phyloP scores from a whole-genome alignment of 805 yeast species.

The Lachancea cidri region DNA sequence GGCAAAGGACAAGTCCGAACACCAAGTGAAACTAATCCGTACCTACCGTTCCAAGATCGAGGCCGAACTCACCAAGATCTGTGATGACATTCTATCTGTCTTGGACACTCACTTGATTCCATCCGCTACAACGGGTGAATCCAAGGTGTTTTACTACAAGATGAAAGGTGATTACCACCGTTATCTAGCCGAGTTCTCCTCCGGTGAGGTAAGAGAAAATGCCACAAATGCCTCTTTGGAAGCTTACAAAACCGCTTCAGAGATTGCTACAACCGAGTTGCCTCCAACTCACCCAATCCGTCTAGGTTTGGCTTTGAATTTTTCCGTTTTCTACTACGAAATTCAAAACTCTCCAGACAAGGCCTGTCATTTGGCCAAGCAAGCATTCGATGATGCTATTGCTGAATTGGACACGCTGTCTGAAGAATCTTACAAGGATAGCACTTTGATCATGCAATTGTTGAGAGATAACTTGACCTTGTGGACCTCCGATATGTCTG shows the following conservation, averaged over 20 bases:
- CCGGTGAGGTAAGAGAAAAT: constrained; percentile 83
- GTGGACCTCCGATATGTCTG: constrained; percentile 95
- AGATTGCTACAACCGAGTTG: constrained; percentile 92
- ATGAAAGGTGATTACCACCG: constrained; percentile 99
- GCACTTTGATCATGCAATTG: constrained; percentile 97
- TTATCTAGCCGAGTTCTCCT: constrained; percentile 95
- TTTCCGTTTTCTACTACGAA: constrained; percentile 97
- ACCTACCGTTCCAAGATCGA: constrained; percentile 95
- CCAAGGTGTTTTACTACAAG: constrained; percentile 96
- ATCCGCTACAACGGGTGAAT: constrained; percentile 93
- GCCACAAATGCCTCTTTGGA: constrained; percentile 91
- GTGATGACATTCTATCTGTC: constrained; percentile 88
- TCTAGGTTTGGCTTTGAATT: constrained; percentile 94
- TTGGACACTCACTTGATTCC: constrained; percentile 88
- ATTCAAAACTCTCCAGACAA: constrained; percentile 97
- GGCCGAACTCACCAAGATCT: constrained; percentile 83
- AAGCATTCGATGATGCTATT: constrained; percentile 98
- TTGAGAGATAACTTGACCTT: constrained; percentile 96
- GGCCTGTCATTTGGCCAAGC: constrained; percentile 98
- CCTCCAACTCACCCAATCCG: constrained; percentile 99
- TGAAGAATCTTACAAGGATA: constrained; percentile 97
- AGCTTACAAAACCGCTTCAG: constrained; percentile 93
- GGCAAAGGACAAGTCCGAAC: constrained; percentile 80
- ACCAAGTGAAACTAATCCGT: constrained; percentile 84
- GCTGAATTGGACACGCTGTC: constrained; percentile 97